These are phyloP conservation scores for Moricandia arvensis DNA, from an alignment of 345 rosid genomes.

Conservation along the genomic window DNA sequence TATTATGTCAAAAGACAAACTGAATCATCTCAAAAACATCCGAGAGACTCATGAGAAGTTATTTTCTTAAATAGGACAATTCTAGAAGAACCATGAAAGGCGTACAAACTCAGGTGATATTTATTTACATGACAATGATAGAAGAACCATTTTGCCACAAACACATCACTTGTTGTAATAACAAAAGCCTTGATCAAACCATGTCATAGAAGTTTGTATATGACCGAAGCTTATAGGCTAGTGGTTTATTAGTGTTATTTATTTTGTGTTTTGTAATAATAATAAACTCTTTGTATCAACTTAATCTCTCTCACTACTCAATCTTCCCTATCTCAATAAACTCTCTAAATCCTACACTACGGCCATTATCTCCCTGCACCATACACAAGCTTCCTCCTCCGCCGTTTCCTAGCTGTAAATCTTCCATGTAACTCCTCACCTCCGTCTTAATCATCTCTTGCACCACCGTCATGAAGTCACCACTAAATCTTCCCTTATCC, in stretches of 20 bases:
- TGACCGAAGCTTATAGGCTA: neutral
- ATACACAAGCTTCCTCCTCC: constrained; percentile 44
- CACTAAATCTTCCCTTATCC: constrained; percentile 36
- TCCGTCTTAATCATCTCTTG: constrained; percentile 89
- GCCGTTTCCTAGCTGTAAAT: constrained; percentile 42
- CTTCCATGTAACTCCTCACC: constrained; percentile 74
- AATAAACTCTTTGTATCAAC: neutral
- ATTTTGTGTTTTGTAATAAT: neutral
- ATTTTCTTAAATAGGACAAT: neutral
- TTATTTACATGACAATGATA: no score
- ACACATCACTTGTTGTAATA: constrained; percentile 53
- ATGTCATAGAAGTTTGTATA: neutral
- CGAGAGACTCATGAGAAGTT: constrained; percentile 64
- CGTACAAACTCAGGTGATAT: neutral
- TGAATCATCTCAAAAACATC: constrained; percentile 62
- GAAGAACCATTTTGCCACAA: constrained; percentile 40
- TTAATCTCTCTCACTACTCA: constrained; percentile 38
- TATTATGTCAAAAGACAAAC: constrained; percentile 72
- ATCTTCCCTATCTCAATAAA: constrained; percentile 55
- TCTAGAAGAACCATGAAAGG: neutral
- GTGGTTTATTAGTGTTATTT: neutral
- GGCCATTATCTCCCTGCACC: constrained; percentile 48
- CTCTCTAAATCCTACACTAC: constrained; percentile 59
- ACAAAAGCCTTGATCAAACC: neutral
- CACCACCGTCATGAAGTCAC: constrained; percentile 73